A percentile compares a stretch with the other conserved stretches of the same genome.
These are phyloP conservation scores for Starmerella geochares DNA, from an alignment of 805 yeast genomes.

Conservation along the genomic window DNA sequence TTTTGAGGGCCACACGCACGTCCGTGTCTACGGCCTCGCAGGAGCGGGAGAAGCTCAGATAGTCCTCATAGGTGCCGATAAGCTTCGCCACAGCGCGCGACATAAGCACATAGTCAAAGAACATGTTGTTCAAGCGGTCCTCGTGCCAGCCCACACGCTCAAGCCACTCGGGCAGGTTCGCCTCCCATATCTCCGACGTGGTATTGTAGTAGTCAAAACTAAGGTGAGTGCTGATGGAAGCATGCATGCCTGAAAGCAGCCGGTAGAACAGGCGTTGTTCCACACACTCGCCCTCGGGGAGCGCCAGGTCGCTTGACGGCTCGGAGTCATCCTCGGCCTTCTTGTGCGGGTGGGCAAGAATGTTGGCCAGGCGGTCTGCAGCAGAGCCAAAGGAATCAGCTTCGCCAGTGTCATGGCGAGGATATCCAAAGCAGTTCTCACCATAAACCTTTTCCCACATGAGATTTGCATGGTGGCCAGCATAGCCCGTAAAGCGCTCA, in stretches of 20 bases:
- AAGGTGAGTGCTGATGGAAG: constrained; percentile 87
- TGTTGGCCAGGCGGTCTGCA: constrained; percentile 10
- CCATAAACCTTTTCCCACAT: constrained; percentile 89
- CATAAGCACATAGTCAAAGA: constrained; percentile 83
- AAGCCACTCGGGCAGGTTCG: constrained; percentile 73
- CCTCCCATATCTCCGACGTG: constrained; percentile 69
- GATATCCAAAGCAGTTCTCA: constrained; percentile 71
- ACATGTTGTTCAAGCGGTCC: constrained; percentile 79
- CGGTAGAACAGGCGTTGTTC: constrained; percentile 86
- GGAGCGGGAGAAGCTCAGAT: constrained; percentile 40
- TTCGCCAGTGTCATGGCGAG: constrained; percentile 23
- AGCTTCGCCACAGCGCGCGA: constrained; percentile 70
- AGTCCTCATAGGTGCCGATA: constrained; percentile 39
- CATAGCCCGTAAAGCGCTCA: constrained; percentile 92
- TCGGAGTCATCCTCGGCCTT: constrained; percentile 19
- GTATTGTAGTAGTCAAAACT: constrained; percentile 70
- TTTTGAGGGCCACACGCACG: constrained; percentile 38
- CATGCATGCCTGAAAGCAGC: constrained; percentile 85
- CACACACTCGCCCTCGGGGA: constrained; percentile 43
- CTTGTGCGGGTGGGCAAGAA: constrained; percentile 23
- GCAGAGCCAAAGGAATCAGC: neutral
- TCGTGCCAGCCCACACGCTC: constrained; percentile 81
- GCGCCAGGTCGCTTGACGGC: neutral
- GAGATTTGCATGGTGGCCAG: constrained; percentile 81
- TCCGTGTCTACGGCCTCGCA: constrained; percentile 36